phyloP scores from a whole-genome alignment of 106 monocot genomes.

The Acorus calamus region DNA sequence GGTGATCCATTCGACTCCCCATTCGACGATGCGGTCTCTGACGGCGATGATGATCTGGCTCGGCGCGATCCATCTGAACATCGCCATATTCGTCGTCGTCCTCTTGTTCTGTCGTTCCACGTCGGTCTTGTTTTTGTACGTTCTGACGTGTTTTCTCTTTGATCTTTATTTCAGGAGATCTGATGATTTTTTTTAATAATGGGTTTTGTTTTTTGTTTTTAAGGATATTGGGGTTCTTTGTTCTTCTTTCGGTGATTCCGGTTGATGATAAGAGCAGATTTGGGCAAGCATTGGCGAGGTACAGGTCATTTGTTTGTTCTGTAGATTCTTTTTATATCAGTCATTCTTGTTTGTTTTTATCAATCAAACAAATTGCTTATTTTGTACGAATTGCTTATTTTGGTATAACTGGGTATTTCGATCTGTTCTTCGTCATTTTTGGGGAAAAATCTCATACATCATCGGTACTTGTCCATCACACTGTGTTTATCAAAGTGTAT shows the following conservation, averaged over 20 bases:
- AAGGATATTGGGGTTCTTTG: conserved; percentile 8
- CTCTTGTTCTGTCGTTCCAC: conserved; percentile 13
- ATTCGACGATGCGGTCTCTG: conserved; percentile 1
- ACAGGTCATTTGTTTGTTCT: not conserved
- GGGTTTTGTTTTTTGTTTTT: not conserved
- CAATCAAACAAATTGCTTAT: no score
- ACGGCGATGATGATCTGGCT: conserved; percentile 14
- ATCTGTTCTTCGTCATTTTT: no score
- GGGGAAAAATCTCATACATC: no score
- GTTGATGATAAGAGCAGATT: conserved; percentile 9
- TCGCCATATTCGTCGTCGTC: not conserved
- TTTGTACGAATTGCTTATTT: not conserved
- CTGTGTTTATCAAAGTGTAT: no score
- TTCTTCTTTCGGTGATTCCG: conserved; percentile 4
- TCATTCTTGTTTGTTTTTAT: not conserved
- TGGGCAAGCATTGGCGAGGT: conserved; percentile 11
- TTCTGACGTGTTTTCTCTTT: not conserved
- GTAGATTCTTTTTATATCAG: not conserved
- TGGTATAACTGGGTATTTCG: no score
- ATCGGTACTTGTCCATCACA: no score
- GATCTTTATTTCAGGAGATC: not conserved
- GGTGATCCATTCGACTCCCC: not conserved
- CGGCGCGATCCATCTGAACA: conserved; percentile 8
- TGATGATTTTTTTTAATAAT: not conserved
- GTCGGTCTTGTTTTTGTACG: not conserved